These are phyloP conservation scores for Xylaria digitata DNA, from an alignment of 2,329 filamentous ascomycete genomes.

Conservation along the genomic window DNA sequence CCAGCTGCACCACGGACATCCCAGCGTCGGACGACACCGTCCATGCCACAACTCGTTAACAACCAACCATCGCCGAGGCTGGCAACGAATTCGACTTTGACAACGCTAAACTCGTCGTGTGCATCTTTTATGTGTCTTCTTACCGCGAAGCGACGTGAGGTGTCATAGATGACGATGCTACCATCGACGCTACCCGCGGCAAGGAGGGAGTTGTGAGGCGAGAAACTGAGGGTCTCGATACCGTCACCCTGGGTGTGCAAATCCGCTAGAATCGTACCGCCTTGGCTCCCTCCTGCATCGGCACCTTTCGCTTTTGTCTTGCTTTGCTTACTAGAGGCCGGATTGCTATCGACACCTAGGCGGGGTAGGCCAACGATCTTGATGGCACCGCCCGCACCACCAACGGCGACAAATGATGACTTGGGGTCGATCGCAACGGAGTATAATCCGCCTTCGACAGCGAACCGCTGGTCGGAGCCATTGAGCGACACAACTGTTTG, in stretches of 20 bases:
- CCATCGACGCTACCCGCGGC: constrained; percentile 78
- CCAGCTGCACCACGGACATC: constrained; percentile 69
- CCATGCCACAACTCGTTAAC: constrained; percentile 89
- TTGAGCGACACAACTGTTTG: constrained; percentile 81
- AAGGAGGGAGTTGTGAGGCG: constrained; percentile 62
- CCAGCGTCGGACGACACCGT: constrained; percentile 91
- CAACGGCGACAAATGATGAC: constrained; percentile 83
- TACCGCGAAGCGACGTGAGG: constrained; percentile 86
- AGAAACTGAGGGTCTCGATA: constrained; percentile 80
- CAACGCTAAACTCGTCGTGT: constrained; percentile 89
- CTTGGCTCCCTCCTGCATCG: constrained; percentile 55
- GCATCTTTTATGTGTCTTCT: constrained; percentile 83
- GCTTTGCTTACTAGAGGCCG: constrained; percentile 46
- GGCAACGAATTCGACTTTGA: constrained; percentile 89
- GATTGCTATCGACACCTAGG: constrained; percentile 50
- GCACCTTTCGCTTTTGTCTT: constrained; percentile 54
- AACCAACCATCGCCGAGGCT: constrained; percentile 68
- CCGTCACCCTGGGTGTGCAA: constrained; percentile 80
- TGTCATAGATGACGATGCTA: constrained; percentile 87
- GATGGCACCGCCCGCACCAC: constrained; percentile 87
- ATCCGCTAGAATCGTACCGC: constrained; percentile 78
- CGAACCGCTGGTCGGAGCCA: constrained; percentile 86
- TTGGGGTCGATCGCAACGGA: constrained; percentile 85
- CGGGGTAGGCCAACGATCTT: constrained; percentile 87
- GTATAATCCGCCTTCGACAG: constrained; percentile 90